A percentile compares a stretch with the other conserved stretches of the same genome.
phyloP scores from a whole-genome alignment of 441 rosid genomes.

The Populus hybrid region DNA sequence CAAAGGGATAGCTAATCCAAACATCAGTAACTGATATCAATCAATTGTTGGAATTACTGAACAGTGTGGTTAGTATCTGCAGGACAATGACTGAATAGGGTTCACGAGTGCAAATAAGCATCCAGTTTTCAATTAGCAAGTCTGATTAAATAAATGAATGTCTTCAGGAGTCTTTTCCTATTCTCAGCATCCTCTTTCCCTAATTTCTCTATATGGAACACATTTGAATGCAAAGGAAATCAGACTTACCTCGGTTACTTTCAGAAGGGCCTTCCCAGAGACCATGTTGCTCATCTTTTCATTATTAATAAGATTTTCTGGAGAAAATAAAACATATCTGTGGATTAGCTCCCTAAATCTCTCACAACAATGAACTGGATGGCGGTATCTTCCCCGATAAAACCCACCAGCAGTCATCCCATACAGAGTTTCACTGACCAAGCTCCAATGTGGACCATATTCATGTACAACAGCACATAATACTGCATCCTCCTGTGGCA shows the following conservation, averaged over 20 bases:
- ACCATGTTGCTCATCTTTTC: constrained; percentile 65
- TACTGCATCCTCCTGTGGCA: constrained; percentile 97
- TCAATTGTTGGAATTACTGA: background rate
- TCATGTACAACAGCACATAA: constrained; percentile 99
- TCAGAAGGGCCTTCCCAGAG: constrained; percentile 92
- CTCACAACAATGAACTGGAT: constrained; percentile 94
- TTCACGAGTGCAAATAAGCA: background rate
- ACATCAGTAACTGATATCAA: background rate
- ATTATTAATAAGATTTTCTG: constrained; percentile 50
- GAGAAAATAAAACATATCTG: constrained; percentile 61
- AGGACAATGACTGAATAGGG: background rate
- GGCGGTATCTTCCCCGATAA: constrained; percentile 92
- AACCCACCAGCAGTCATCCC: constrained; percentile 97
- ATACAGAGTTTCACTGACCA: constrained; percentile 72
- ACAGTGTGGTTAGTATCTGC: background rate
- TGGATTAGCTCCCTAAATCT: constrained; percentile 89
- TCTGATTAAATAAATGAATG: background rate
- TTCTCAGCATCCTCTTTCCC: background rate
- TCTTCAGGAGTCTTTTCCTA: background rate
- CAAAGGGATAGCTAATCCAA: background rate
- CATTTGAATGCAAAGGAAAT: background rate
- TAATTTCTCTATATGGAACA: background rate
- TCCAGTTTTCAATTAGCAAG: background rate
- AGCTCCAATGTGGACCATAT: constrained; percentile 93
- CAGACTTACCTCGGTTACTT: constrained; percentile 86